Base-by-base conservation (phyloP, 2,329 filamentous ascomycete genomes). In the Aspergillus sp. region DNA sequence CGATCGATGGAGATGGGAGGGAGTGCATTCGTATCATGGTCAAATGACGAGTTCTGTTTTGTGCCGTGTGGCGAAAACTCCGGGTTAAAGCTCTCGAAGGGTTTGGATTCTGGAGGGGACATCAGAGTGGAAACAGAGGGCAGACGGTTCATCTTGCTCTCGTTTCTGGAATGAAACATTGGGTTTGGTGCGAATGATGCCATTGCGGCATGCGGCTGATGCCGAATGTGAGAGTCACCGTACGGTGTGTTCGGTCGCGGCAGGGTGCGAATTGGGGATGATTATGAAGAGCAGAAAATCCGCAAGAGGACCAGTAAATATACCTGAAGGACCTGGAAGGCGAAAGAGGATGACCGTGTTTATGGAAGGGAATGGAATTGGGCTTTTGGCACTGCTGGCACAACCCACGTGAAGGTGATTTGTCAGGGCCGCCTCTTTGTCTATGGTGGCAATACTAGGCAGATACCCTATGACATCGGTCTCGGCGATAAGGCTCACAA, bases 31-130 rank as follows among this genome's bases (percentile, higher is more conserved):
- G 72, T 64, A 19, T 69, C 66, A 42, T 65, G 54, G 38, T 59
- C 51, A 52, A 62, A 63, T 13, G 65, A 60, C 36, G 55, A 55
- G 50, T 69, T 62, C 51, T 64, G 61, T 36, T 64, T 62, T 54
- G 64, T 64, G 50, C 58, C 55, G 53, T 63, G 65, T 20, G 67
- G 63, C 31, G 65, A 64, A 45, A 63, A 61, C 16, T 62, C 50
- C 41, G 64, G 58, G 51, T 68, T 62, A 60, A 76, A 76, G 45
- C 67, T 80, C 50, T 81, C 81, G 3, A 81, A 72, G 17, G 79
- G 78, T 45, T 75, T 83, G n/a, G 67, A 56, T 63, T 76, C 73
- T 52, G 74, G 74, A 38, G 74, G 74, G 57, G 74, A 77, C 71
- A 77, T 75, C 46, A 77, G 68, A 63, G 68, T 76, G 47, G 73